Percentiles rank a stretch among this genome's conserved stretches.
Evolutionary conservation across 2,329 filamentous ascomycete species (phyloP).

Genomic region (Fusarium papillatum): DNA sequence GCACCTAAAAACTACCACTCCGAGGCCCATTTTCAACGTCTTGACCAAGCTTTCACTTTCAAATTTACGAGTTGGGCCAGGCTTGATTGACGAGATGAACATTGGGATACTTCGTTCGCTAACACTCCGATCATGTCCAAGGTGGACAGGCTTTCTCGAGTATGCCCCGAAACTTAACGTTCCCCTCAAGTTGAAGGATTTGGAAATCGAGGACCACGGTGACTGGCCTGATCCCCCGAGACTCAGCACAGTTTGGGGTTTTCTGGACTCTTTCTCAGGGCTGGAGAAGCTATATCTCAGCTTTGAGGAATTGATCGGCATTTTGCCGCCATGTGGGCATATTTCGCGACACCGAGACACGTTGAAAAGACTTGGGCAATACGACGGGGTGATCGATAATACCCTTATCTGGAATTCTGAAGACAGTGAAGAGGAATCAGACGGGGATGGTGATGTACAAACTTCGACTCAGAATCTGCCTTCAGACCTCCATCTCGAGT

Average conservation of each 20-base stretch:
- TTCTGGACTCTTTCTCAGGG: not conserved
- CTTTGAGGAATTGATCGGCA: not conserved
- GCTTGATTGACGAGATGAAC: not conserved
- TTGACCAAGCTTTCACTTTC: not conserved
- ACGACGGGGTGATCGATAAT: not conserved
- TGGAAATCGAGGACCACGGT: not conserved
- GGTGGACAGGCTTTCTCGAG: not conserved
- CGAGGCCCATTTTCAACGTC: not conserved
- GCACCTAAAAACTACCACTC: not conserved
- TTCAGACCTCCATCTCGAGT: conserved; percentile 2
- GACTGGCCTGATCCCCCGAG: not conserved
- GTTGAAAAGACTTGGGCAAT: conserved; percentile 2
- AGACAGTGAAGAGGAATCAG: not conserved
- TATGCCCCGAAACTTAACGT: not conserved
- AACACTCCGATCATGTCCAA: not conserved
- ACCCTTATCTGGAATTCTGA: not conserved
- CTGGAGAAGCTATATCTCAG: not conserved
- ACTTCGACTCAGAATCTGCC: not conserved
- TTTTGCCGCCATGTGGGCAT: not conserved
- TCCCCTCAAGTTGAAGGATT: not conserved
- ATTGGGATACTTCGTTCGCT: not conserved
- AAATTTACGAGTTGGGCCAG: not conserved
- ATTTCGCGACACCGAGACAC: conserved; percentile 6
- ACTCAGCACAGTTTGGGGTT: not conserved
- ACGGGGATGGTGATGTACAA: not conserved